Evolutionary conservation across 1,284 basidiomycete genomes (phyloP).

Genomic region (Ustilago cynodontis): DNA sequence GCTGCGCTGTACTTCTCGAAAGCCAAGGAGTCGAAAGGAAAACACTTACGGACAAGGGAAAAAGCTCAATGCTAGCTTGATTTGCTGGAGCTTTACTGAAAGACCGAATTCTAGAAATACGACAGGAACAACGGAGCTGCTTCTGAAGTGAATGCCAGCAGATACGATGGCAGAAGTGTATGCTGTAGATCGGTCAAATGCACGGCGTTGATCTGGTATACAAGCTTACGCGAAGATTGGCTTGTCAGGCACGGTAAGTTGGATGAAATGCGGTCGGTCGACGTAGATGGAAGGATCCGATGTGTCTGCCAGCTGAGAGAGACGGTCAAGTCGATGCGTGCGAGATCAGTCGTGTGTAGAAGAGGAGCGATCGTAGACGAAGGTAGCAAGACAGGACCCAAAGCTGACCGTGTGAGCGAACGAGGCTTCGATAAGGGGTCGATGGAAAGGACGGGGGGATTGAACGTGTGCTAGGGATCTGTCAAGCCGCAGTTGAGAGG

Average conservation of each 20-base stretch:
- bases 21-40: background rate
- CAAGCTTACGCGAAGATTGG: conserved; percentile 6
- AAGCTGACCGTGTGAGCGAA: conserved; percentile 22
- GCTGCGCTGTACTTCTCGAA: background rate
- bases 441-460: conserved; percentile 3
- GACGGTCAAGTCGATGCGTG: background rate
- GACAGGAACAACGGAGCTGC: conserved; percentile 10
- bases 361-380: conserved; percentile 11
- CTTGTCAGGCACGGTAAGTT: background rate
- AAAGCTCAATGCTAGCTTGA: conserved; percentile 1
- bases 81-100: background rate
- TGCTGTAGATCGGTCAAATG: background rate
- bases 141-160: conserved; percentile 5
- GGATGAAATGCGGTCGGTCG: conserved; percentile 5
- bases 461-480: background rate
- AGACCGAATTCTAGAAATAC: background rate
- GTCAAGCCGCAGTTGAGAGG: conserved; percentile 14
- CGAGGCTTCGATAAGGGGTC: conserved; percentile 6
- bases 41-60: conserved; percentile 35
- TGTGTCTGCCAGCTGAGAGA: background rate
- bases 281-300: background rate
- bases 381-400: conserved; percentile 8
- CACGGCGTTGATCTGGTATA: conserved; percentile 4
- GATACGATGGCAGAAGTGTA: background rate
- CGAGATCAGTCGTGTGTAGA: background rate